Evolutionary conservation across 2,329 filamentous ascomycete genomes (phyloP), one percentile per base, ranked within the genome.

Genomic region (Verticillium klebahnii): DNA sequence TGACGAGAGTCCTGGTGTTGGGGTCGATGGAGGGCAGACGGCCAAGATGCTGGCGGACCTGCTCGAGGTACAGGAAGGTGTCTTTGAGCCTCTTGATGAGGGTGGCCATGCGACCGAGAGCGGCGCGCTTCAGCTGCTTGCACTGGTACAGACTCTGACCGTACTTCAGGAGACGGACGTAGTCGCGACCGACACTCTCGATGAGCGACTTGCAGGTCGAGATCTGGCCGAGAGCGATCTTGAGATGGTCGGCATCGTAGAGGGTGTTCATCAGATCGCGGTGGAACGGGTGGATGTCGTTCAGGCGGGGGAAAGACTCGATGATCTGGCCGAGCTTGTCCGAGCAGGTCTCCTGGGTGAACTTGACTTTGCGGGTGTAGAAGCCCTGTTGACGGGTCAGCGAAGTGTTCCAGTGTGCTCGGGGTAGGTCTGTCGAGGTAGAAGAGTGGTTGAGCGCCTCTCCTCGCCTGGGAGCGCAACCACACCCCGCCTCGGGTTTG

Each of bases 1-100:
- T 97, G 67, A 99, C 84, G 55, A 99, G 87, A 1, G 95, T 99
- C 69, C 95, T 85, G 45, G 95, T 99, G 74, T 97, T 99, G 62
- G 95, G 95, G 75, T 99, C 96, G 75, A 99, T 99, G n/a, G 93
- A 89, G 5, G 95, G 96, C 67, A 99, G 87, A 89, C 95, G 93
- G 65, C 94, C 95, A 73, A 99, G 82, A 81, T 99, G 96, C 67
- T 65, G 63, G 63, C 64, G 57, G 25, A 96, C 92, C 79, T 65
- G 61, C 56, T 66, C 64, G n/a, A 66, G 64, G 40, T 65, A 65
- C 25, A 65, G 62, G 57, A 65, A 56, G 29, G 54, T 56, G 54
- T 56, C 54, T 34, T 56, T 56, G 25, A 56, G 54, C 17, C 54
- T 31, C 82, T 93, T 95, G 80, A 92, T 92, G 71, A 99, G 92